phyloP scores from a whole-genome alignment of 2,329 filamentous ascomycete genomes.

The Xylariaceae sp. region DNA sequence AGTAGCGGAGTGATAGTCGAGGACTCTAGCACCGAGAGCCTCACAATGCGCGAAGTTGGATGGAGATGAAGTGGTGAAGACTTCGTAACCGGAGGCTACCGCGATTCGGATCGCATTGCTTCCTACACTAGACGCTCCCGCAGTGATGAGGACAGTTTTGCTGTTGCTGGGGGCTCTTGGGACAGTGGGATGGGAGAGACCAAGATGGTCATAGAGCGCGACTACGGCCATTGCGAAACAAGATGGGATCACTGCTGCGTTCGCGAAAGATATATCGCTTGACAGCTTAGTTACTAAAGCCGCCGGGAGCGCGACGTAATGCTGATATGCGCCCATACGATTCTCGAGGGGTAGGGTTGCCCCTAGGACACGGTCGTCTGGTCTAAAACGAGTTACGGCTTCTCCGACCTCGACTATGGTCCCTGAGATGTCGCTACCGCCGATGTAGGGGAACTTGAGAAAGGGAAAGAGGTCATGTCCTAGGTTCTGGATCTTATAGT shows the following conservation, averaged over 20 bases:
- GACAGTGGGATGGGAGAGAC: constrained; percentile 8
- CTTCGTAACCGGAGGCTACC: constrained; percentile 39
- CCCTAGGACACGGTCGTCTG: constrained; percentile 32
- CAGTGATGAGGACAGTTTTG: constrained; percentile 41
- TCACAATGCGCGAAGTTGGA: constrained; percentile 38
- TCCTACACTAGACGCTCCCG: constrained; percentile 44
- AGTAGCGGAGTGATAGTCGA: constrained; percentile 37
- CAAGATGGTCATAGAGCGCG: constrained; percentile 22
- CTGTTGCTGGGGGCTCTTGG: constrained; percentile 5
- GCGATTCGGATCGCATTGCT: constrained; percentile 44
- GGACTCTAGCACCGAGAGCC: constrained; percentile 39
- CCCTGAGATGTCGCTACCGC: constrained; percentile 32
- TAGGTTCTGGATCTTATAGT: constrained; percentile 25
- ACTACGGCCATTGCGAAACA: constrained; percentile 25
- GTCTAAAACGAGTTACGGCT: constrained; percentile 21
- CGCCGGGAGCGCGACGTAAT: constrained; percentile 17
- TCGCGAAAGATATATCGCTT: constrained; percentile 10
- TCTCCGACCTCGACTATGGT: constrained; percentile 28
- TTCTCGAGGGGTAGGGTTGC: constrained; percentile 5
- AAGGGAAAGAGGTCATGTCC: constrained; percentile 16
- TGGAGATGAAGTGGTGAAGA: constrained; percentile 37
- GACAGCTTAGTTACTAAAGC: constrained; percentile 17
- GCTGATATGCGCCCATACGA: constrained; percentile 25
- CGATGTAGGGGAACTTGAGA: constrained; percentile 28
- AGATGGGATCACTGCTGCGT: constrained; percentile 26